Conservation (phyloP, 495 filamentous ascomycete genomes). For the Evernia prunastri region DNA sequence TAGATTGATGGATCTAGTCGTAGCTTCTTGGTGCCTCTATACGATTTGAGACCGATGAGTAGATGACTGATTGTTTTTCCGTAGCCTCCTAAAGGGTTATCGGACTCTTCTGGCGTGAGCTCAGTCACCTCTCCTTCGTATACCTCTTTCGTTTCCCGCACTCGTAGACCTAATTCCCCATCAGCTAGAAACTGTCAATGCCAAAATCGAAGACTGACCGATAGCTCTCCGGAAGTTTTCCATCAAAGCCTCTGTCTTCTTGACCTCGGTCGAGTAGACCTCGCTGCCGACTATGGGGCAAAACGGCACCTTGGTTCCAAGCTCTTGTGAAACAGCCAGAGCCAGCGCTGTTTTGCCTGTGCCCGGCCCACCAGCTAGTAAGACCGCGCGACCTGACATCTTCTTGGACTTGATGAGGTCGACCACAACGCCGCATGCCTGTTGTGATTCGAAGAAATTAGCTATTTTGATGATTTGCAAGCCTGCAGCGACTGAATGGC, state of each 20-base stretch:
- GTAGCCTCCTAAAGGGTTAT: slow-evolving; percentile 93
- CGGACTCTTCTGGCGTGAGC: slow-evolving; percentile 92
- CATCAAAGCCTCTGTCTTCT: slow-evolving; percentile 98
- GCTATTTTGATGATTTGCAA: slow-evolving; percentile 7
- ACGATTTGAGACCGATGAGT: slow-evolving; percentile 82
- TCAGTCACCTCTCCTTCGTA: slow-evolving; percentile 97
- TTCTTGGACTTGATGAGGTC: slow-evolving; percentile 91
- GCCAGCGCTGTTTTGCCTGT: slow-evolving; percentile 97
- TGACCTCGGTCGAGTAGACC: slow-evolving; percentile 93
- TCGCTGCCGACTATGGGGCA: slow-evolving; percentile 96
- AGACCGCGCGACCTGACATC: slow-evolving; percentile 90
- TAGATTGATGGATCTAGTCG: slow-evolving; percentile 95
- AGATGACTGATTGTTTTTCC: slow-evolving; percentile 90
- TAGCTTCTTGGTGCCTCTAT: slow-evolving; percentile 92
- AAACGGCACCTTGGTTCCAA: slow-evolving; percentile 96
- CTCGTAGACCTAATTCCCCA: slow-evolving; percentile 58
- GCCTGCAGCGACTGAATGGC: not conserved
- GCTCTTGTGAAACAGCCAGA: slow-evolving; percentile 86
- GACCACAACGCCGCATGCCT: slow-evolving; percentile 90
- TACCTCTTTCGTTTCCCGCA: slow-evolving; percentile 96
- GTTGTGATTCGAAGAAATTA: slow-evolving; percentile 16
- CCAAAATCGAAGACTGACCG: slow-evolving; percentile 43
- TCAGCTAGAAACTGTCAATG: not conserved
- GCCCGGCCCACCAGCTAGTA: slow-evolving; percentile 86
- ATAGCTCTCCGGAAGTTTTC: slow-evolving; percentile 97